Evolutionary conservation across 257 asterid species (phyloP).

Genomic region (Nicotiana undulata): DNA sequence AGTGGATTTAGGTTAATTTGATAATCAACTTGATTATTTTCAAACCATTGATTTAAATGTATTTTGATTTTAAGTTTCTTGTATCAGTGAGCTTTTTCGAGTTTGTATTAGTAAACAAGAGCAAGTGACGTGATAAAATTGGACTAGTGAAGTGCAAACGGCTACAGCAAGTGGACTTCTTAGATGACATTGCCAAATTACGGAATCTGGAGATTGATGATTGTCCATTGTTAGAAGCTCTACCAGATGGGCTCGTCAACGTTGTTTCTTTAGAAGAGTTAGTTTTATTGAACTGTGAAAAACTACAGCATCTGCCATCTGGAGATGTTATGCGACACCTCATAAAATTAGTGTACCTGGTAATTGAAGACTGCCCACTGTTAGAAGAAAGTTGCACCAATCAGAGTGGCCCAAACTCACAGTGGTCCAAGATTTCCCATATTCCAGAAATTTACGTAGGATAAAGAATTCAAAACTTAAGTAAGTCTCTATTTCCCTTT

Average conservation of each 20-base stretch:
- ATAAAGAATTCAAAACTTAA: background rate
- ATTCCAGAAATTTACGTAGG: fast-evolving
- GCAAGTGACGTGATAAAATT: too few relatives aligned
- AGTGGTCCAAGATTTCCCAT: background rate
- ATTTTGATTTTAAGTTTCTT: too few relatives aligned
- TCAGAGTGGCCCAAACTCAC: background rate
- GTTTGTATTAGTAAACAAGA: too few relatives aligned
- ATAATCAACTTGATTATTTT: too few relatives aligned
- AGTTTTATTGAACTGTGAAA: fast-evolving
- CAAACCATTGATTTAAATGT: too few relatives aligned
- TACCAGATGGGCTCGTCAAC: background rate
- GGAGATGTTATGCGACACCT: background rate
- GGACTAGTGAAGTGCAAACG: background rate
- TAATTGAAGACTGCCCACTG: fast-evolving
- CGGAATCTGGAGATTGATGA: background rate
- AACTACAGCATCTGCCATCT: background rate
- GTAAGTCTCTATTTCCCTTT: background rate
- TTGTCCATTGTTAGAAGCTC: background rate
- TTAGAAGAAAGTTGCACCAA: background rate
- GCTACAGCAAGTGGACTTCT: slow-evolving; percentile 12
- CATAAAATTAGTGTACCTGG: fast-evolving
- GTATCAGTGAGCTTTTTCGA: too few relatives aligned
- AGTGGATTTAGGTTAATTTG: too few relatives aligned
- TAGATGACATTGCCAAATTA: slow-evolving; percentile 5
- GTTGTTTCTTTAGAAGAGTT: background rate